Evolutionary conservation across 495 filamentous ascomycete genomes (phyloP).

Genomic region (Penicillium ucsense): DNA sequence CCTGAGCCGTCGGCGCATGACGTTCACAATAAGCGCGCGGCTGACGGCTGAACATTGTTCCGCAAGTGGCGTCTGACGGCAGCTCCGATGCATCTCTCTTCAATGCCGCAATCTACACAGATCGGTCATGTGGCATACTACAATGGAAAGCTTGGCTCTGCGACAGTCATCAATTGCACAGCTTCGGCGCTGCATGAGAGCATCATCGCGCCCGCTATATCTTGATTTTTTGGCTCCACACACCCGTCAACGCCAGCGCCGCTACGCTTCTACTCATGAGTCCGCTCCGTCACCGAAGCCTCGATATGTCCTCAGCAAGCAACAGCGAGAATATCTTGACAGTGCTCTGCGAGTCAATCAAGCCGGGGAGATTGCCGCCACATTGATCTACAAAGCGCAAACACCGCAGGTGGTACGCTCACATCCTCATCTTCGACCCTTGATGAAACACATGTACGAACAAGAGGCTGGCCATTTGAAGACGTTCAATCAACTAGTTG

Average conservation of each 20-base stretch:
- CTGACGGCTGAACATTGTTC: slow-evolving; percentile 8
- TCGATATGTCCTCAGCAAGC: slow-evolving; percentile 53
- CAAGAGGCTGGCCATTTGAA: slow-evolving; percentile 82
- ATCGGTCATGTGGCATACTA: neutral
- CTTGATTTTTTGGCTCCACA: slow-evolving; percentile 38
- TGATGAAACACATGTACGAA: slow-evolving; percentile 98
- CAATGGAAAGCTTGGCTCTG: slow-evolving; percentile 13
- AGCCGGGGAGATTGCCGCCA: slow-evolving; percentile 80
- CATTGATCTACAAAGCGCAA: slow-evolving; percentile 76
- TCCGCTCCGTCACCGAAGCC: slow-evolving; percentile 24
- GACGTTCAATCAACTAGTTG: slow-evolving; percentile 76
- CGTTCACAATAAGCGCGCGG: slow-evolving; percentile 19
- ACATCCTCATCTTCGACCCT: slow-evolving; percentile 74
- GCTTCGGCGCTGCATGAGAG: slow-evolving; percentile 5
- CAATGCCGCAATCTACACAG: neutral
- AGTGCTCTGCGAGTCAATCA: slow-evolving; percentile 83
- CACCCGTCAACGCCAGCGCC: slow-evolving; percentile 13
- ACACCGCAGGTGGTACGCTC: slow-evolving; percentile 62
- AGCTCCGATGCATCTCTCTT: neutral
- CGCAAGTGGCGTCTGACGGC: neutral
- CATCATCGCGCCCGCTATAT: slow-evolving; percentile 13
- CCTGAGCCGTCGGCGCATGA: slow-evolving; percentile 19
- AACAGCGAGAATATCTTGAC: slow-evolving; percentile 68
- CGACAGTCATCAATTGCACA: slow-evolving; percentile 11
- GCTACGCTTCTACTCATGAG: slow-evolving; percentile 21